Conservation (phyloP, 208 protist genomes). For the Wallacemonas sp. region DNA sequence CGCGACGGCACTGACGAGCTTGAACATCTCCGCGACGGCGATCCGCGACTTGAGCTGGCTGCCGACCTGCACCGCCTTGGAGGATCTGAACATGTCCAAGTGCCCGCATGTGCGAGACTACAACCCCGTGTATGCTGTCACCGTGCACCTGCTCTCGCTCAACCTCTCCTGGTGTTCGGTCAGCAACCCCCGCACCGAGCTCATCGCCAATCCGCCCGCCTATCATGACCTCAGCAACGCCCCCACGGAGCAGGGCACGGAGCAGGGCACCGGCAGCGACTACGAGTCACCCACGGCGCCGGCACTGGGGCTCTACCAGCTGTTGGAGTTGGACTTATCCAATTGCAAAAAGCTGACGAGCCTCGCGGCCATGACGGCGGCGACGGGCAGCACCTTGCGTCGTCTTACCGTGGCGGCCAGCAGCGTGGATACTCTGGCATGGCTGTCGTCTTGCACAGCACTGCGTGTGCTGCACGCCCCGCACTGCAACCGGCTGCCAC, state of each 20-base stretch:
- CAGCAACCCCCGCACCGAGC: not conserved
- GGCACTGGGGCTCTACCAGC: not conserved
- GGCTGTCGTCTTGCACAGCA: conserved; percentile 7
- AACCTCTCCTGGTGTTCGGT: conserved; percentile 14
- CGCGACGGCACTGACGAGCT: conserved; percentile 1
- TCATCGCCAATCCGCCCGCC: not conserved
- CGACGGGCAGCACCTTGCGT: not conserved
- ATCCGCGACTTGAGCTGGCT: conserved; percentile 17
- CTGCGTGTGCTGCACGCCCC: conserved; percentile 11
- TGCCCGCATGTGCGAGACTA: conserved; percentile 4
- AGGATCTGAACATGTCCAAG: conserved; percentile 16
- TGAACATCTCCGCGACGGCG: conserved; percentile 15
- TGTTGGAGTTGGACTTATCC: conserved; percentile 5
- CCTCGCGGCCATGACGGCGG: not conserved
- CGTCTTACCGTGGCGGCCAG: conserved; percentile 3
- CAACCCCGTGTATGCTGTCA: conserved; percentile 1
- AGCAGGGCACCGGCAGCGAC: not conserved
- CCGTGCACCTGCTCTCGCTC: not conserved
- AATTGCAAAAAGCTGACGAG: conserved; percentile 9
- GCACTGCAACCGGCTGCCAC: not conserved
- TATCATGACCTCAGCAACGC: not conserved
- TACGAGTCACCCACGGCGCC: not conserved
- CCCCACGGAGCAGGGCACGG: not conserved
- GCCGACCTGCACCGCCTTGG: conserved; percentile 13
- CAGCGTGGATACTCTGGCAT: not conserved